Percentiles rank a stretch among this genome's conserved stretches.
Evolutionary conservation across 768 basidiomycete genomes (phyloP).

Genomic region (Fibroporia radiculosa): DNA sequence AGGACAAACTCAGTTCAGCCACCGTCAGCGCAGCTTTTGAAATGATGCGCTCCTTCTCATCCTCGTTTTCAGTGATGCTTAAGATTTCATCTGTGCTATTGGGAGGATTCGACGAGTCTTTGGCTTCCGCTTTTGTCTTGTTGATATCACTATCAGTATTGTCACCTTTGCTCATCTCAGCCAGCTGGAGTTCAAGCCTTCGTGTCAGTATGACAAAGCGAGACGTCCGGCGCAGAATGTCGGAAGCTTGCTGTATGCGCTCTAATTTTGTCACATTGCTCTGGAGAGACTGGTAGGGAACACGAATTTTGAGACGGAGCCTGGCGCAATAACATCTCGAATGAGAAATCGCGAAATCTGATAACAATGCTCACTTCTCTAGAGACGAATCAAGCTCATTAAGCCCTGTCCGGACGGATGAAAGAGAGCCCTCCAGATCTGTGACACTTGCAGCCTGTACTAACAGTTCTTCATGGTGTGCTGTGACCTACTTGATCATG

Average conservation of each 20-base stretch:
- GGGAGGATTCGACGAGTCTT: slow-evolving; percentile 1
- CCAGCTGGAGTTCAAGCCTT: slow-evolving; percentile 81
- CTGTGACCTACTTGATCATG: slow-evolving; percentile 49
- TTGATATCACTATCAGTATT: slow-evolving; percentile 4
- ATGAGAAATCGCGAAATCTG: not conserved
- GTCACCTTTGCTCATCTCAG: slow-evolving; percentile 41
- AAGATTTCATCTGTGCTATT: slow-evolving; percentile 8
- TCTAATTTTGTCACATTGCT: slow-evolving; percentile 64
- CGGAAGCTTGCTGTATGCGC: slow-evolving; percentile 75
- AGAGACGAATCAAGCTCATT: slow-evolving; percentile 68
- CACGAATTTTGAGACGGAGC: slow-evolving; percentile 77
- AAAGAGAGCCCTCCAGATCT: slow-evolving; percentile 62
- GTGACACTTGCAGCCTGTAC: slow-evolving; percentile 72
- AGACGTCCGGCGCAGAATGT: slow-evolving; percentile 75
- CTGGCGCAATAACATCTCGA: slow-evolving; percentile 30
- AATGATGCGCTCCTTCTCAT: slow-evolving; percentile 80
- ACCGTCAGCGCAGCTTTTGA: slow-evolving; percentile 94
- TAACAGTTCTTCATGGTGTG: slow-evolving; percentile 77
- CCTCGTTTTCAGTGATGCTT: slow-evolving; percentile 40
- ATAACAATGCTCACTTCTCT: slow-evolving; percentile 53
- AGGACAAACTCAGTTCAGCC: slow-evolving; percentile 72
- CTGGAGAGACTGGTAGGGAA: slow-evolving; percentile 73
- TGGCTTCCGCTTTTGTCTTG: slow-evolving; percentile 10
- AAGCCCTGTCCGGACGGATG: slow-evolving; percentile 60
- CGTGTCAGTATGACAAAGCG: slow-evolving; percentile 81